Evolutionary conservation across 306 rosid genomes (phyloP), one percentile per base, ranked within the genome.

Genomic region (Dryas octopetala): DNA sequence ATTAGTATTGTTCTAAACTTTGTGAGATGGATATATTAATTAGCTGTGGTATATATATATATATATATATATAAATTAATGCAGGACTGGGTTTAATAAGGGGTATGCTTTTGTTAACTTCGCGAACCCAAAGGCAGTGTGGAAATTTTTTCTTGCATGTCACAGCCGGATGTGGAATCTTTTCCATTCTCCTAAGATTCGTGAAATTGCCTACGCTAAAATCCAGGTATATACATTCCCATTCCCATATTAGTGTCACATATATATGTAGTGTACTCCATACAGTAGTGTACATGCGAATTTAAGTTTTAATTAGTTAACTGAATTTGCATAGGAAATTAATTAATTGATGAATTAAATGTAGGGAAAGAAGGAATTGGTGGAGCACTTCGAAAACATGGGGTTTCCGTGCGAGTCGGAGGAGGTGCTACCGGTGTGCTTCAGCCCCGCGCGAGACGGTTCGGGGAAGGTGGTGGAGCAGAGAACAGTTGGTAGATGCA

Each of bases 71-170:
- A 28, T 28, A 28, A 28, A 28, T 28, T 1, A 1, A 28, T 28
- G 38, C 87, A 91, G 96, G 1, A 83, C 59, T 0, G 80, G 84
- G 1, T 2, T 85, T 54, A 89, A 91, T 70, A 88, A 88, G 11
- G 97, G 97, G 0, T 91, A 91, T 16, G 97, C 91, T 0, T 91
- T 89, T 70, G 93, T 91, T 0, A 91, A 91, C 74, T 91, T 91
- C 74, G 89, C 91, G 0, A 61, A 71, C 41, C 44, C 87, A 0
- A 16, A 62, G 58, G 93, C 83, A 4, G 93, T 86, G 2, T 83
- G 84, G 86, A 85, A 70, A 67, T 91, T 91, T 28, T 32, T 45
- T 2, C 1, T 0, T 1, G 82, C 86, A 4, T 76, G 81, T 0
- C 65, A 86, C 0, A 5, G 49, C 5, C 40, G 38, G 51, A 84